A percentile compares a stretch with the other conserved stretches of the same genome.
Evolutionary conservation across 2,329 filamentous ascomycete species (phyloP).

Genomic region (Dothiorella sarmentorum): DNA sequence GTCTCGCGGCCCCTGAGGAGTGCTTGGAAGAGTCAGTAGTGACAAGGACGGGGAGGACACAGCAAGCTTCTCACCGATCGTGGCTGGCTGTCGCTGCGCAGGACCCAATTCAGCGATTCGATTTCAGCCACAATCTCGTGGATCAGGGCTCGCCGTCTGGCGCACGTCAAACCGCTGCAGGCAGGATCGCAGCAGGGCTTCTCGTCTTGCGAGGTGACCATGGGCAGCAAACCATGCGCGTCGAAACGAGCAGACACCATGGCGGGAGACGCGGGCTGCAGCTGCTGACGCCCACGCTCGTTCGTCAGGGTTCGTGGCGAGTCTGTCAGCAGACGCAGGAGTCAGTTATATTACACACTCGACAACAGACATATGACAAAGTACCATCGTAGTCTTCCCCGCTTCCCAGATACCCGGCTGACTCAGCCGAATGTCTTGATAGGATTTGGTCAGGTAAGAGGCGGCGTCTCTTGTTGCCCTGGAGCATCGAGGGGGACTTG

Average conservation of each 20-base stretch:
- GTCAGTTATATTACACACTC: conserved; percentile 15
- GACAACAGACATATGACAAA: conserved; percentile 9
- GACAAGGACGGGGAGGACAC: background rate
- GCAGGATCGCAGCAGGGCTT: background rate
- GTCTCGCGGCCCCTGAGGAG: background rate
- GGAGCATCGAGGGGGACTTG: background rate
- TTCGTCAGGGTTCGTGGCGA: background rate
- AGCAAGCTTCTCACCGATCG: conserved; percentile 11
- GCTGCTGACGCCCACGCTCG: conserved; percentile 6
- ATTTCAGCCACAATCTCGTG: conserved; percentile 13
- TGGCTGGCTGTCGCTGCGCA: background rate
- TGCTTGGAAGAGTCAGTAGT: conserved; percentile 8
- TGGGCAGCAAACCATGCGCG: background rate
- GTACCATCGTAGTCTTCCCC: conserved; percentile 11
- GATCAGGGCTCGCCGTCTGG: conserved; percentile 8
- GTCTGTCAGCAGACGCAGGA: conserved; percentile 8
- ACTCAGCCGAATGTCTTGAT: conserved; percentile 1
- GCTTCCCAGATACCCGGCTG: conserved; percentile 11
- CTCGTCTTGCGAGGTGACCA: background rate
- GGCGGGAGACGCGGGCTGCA: background rate
- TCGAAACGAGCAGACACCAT: conserved; percentile 1
- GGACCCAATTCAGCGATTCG: background rate
- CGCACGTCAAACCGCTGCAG: conserved; percentile 5
- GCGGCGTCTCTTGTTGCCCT: conserved; percentile 12
- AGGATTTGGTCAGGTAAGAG: background rate